These are phyloP conservation scores for Aspergillus udagawae DNA, from an alignment of 2,329 filamentous ascomycete genomes.

Conservation along the genomic window DNA sequence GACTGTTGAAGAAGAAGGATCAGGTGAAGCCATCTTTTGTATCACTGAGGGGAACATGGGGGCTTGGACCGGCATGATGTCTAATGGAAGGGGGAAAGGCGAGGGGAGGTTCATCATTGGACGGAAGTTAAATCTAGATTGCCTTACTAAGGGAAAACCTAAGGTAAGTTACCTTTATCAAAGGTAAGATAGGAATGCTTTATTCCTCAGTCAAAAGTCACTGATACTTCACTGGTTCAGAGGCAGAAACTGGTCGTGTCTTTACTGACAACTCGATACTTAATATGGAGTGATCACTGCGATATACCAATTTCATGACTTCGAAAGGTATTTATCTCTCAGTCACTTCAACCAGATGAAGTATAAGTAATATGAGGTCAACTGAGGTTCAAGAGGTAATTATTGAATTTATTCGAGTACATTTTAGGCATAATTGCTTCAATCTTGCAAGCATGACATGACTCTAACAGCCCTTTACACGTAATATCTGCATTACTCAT, in stretches of 20 bases:
- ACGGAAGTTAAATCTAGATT: not conserved
- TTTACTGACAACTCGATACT: not conserved
- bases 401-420: conserved; percentile 14
- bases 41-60: conserved; percentile 5
- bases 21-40: conserved; percentile 10
- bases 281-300: not conserved
- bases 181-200: not conserved
- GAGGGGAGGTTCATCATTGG: not conserved
- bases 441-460: conserved; percentile 20
- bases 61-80: conserved; percentile 9
- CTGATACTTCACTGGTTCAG: not conserved
- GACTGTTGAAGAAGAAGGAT: not conserved
- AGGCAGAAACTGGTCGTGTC: not conserved
- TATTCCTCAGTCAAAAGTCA: not conserved
- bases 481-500: conserved; percentile 33
- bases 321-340: not conserved
- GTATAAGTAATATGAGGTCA: not conserved
- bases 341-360: not conserved
- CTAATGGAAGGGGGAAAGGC: not conserved
- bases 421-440: conserved; percentile 16
- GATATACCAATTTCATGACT: not conserved
- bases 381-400: not conserved
- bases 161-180: not conserved
- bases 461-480: conserved; percentile 13
- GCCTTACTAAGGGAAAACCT: not conserved